phyloP scores from a whole-genome alignment of 257 asterid species.

The Nicotiana paniculata region DNA sequence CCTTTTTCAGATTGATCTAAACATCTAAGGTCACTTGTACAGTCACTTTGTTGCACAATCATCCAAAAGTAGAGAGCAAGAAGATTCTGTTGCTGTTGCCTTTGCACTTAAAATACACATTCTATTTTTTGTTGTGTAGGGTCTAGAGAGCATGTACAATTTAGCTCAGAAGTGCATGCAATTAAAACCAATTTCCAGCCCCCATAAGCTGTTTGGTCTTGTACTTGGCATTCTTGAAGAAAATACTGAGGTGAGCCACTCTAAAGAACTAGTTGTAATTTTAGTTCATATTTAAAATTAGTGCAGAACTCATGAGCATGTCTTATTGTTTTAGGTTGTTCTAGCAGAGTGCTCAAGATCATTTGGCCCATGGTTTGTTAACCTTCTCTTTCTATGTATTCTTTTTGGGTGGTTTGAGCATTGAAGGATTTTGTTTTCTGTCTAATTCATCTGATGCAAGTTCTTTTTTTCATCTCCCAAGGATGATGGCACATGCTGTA shows the following conservation, averaged over 20 bases:
- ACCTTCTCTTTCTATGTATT: background rate
- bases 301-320: background rate
- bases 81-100: background rate
- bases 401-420: background rate
- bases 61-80: background rate
- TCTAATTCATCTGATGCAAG: background rate
- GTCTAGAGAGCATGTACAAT: constrained; percentile 76
- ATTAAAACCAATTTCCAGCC: constrained; percentile 53
- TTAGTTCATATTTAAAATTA: background rate
- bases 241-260: constrained; percentile 57
- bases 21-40: background rate
- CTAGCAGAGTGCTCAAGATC: constrained; percentile 92
- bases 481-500: constrained; percentile 85
- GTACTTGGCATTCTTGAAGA: constrained; percentile 77
- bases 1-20: background rate
- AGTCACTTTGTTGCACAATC: background rate
- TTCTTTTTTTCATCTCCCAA: constrained; percentile 10
- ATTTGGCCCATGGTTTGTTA: constrained; percentile 90
- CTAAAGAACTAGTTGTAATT: background rate
- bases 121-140: constrained; percentile 40
- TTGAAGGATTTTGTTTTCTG: background rate
- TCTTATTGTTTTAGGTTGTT: constrained; percentile 54
- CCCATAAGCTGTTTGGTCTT: constrained; percentile 74
- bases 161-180: constrained; percentile 88
- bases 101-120: background rate